These are phyloP conservation scores for Castanospermum australe DNA, from an alignment of 306 rosid genomes.

Conservation along the genomic window DNA sequence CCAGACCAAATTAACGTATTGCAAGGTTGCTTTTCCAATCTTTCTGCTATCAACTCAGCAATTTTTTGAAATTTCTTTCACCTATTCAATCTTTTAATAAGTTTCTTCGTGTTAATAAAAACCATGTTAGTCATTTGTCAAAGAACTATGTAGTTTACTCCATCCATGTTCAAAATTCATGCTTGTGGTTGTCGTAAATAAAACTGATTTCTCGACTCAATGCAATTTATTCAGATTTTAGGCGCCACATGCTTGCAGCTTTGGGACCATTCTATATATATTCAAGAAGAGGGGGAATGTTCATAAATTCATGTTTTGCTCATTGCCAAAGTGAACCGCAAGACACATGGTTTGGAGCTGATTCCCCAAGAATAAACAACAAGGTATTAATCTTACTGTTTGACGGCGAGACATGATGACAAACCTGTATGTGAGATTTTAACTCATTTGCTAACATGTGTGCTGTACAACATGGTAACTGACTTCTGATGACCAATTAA, in stretches of 20 bases:
- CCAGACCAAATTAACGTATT: constrained; percentile 47
- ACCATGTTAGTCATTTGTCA: background rate
- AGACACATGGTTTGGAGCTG: constrained; percentile 83
- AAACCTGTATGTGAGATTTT: background rate
- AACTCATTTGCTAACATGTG: background rate
- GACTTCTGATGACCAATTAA: background rate
- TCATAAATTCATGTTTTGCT: constrained; percentile 90
- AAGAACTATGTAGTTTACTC: background rate
- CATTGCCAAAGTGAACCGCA: constrained; percentile 95
- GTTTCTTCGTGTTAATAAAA: background rate
- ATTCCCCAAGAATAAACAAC: constrained; percentile 71
- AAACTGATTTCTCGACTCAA: constrained; percentile 15
- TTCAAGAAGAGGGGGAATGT: constrained; percentile 79
- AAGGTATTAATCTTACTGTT: constrained; percentile 47
- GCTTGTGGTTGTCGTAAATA: background rate
- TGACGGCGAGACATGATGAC: background rate
- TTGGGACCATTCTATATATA: constrained; percentile 43
- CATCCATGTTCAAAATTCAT: background rate
- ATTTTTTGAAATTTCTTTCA: background rate
- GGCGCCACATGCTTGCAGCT: constrained; percentile 64
- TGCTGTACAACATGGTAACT: background rate
- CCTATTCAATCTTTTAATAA: background rate
- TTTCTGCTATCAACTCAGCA: background rate
- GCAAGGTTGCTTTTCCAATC: constrained; percentile 60
- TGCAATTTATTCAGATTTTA: constrained; percentile 49